phyloP scores from a whole-genome alignment of 345 rosid genomes.

The Eucalyptus sideroxylon region DNA sequence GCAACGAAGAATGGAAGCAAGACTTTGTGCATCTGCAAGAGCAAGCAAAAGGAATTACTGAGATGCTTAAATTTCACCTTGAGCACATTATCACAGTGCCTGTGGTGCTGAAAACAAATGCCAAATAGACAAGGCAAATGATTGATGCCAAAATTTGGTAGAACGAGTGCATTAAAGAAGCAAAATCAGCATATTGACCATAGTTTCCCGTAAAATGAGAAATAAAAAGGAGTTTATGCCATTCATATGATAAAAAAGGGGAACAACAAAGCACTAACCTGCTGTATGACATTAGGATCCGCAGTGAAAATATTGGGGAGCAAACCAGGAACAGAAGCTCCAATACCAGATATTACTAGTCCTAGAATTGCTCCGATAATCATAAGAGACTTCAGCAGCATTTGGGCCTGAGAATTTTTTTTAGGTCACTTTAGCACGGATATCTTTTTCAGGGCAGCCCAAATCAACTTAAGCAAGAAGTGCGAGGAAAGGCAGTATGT shows the following conservation, averaged over 20 bases:
- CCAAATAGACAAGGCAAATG: not conserved
- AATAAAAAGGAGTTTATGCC: not conserved
- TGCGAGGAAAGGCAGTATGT: not conserved
- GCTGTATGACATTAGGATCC: constrained; percentile 18
- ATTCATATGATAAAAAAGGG: not conserved
- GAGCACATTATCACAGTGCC: not conserved
- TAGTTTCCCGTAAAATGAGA: not conserved
- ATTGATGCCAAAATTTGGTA: not conserved
- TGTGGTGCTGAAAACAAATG: not conserved
- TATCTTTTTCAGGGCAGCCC: not conserved
- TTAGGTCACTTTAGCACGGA: not conserved
- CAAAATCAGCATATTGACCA: not conserved
- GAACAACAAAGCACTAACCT: constrained; percentile 12
- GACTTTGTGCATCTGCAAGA: constrained; percentile 35
- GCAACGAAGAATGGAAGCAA: constrained; percentile 25
- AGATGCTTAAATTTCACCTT: not conserved
- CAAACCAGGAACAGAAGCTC: constrained; percentile 36
- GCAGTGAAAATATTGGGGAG: constrained; percentile 38
- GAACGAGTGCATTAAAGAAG: not conserved
- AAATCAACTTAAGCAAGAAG: not conserved
- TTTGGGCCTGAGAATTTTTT: constrained; percentile 25
- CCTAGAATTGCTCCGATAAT: constrained; percentile 33
- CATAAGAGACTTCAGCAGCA: constrained; percentile 37
- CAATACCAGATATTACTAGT: constrained; percentile 15
- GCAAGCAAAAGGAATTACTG: not conserved